Percentiles rank a stretch among this genome's conserved stretches.
Conservation (phyloP, 73 alveolate species). For the Paramecium bursaria region DNA sequence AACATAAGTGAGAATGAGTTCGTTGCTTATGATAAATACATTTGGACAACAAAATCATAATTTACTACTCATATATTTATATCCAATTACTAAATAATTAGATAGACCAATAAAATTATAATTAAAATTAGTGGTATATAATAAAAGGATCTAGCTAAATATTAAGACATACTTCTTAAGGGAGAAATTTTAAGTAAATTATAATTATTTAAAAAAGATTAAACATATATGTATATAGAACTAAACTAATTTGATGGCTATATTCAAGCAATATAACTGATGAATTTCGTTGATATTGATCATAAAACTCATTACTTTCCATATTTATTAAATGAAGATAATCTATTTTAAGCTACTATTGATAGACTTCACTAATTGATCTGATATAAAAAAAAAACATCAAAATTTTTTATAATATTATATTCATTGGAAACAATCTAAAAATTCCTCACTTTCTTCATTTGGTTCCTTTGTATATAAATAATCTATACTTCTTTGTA, state of each 20-base stretch:
- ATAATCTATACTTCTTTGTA: background rate
- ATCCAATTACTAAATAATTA: background rate
- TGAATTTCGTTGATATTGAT: constrained; percentile 17
- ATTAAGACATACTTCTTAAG: background rate
- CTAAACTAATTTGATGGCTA: background rate
- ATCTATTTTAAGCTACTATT: constrained; percentile 31
- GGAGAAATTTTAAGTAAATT: constrained; percentile 29
- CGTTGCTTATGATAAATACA: background rate
- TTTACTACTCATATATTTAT: constrained; percentile 8
- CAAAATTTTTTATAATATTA: no score
- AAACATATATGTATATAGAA: constrained; percentile 1
- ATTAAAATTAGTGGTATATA: background rate
- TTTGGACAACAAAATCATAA: constrained; percentile 21
- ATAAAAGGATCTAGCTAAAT: background rate
- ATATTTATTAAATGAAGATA: constrained; percentile 34
- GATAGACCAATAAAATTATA: background rate
- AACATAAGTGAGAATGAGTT: constrained; percentile 16
- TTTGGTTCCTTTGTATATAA: constrained; percentile 8
- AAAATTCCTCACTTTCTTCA: constrained; percentile 45
- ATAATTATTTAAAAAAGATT: background rate
- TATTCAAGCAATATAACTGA: background rate
- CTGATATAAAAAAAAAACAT: background rate
- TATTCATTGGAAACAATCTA: constrained; percentile 47
- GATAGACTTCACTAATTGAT: constrained; percentile 44
- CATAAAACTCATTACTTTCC: constrained; percentile 37